Conservation (phyloP, 352 stramenopile genomes). For the Phytophthora capsici region DNA sequence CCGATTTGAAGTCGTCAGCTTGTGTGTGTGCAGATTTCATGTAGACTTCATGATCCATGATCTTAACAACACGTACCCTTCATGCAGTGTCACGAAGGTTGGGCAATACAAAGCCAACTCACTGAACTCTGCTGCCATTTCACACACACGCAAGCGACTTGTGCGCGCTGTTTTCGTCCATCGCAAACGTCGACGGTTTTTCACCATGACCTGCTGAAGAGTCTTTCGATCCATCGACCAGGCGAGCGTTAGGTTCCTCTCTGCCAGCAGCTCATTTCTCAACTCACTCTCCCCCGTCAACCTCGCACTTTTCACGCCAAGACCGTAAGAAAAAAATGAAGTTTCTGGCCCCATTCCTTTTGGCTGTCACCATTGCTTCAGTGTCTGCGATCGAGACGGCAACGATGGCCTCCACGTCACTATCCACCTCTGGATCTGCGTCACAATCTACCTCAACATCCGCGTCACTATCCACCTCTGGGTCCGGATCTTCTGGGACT, state of each 20-base stretch:
- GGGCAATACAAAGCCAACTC: background rate
- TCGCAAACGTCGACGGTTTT: slow-evolving; percentile 10
- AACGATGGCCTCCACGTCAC: slow-evolving; percentile 4
- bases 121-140: slow-evolving; percentile 1
- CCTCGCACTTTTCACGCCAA: background rate
- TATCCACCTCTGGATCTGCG: slow-evolving; percentile 3
- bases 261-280: slow-evolving; percentile 23
- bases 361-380: slow-evolving; percentile 31
- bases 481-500: background rate
- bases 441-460: too few species aligned
- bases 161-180: background rate
- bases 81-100: too few species aligned
- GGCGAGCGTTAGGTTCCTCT: background rate
- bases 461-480: slow-evolving; percentile 2
- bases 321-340: slow-evolving; percentile 33
- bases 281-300: slow-evolving; percentile 19
- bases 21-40: background rate
- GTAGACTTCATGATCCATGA: too few species aligned
- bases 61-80: too few species aligned
- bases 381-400: slow-evolving; percentile 4
- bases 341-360: slow-evolving; percentile 36
- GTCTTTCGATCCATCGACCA: background rate
- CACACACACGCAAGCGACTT: background rate
- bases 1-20: background rate
- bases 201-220: slow-evolving; percentile 6